phyloP scores from a whole-genome alignment of 164 flowering plant genomes.

The Tetracentron sinense region DNA sequence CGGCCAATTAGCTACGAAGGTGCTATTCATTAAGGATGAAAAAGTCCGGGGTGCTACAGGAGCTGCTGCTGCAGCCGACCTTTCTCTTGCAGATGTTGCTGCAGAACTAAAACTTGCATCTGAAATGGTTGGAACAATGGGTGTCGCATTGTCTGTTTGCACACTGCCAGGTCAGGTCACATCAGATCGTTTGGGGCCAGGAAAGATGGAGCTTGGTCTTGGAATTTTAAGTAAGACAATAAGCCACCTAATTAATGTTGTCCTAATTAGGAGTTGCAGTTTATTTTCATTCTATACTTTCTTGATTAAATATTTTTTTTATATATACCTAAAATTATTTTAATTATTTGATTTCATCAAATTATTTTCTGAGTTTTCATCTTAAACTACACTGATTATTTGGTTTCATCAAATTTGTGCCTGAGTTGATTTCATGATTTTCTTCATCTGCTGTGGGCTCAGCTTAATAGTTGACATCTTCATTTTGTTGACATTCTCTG shows the following conservation, averaged over 20 bases:
- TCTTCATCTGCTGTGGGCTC: not conserved
- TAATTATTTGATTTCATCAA: constrained; percentile 1
- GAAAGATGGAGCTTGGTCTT: constrained; percentile 98
- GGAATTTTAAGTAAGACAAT: constrained; percentile 68
- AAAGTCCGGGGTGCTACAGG: no score
- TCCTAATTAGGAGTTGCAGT: constrained; percentile 1
- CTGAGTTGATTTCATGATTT: no score
- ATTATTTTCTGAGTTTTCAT: no score
- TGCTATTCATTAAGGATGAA: no score
- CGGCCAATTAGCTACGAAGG: no score
- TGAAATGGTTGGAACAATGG: constrained; percentile 94
- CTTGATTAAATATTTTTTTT: not conserved
- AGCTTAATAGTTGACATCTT: not conserved
- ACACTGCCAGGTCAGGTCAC: constrained; percentile 83
- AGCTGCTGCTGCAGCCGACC: constrained; percentile 91
- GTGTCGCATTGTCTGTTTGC: constrained; percentile 90
- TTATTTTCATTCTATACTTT: not conserved
- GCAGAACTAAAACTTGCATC: constrained; percentile 88
- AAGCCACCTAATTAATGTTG: not conserved
- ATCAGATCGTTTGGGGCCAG: constrained; percentile 83
- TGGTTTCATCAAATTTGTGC: not conserved
- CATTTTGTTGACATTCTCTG: not conserved
- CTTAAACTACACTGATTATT: no score
- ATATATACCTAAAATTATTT: not conserved
- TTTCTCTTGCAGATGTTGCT: constrained; percentile 75